These are phyloP conservation scores for Candida hungchunana DNA, from an alignment of 805 yeast species.

Conservation along the genomic window DNA sequence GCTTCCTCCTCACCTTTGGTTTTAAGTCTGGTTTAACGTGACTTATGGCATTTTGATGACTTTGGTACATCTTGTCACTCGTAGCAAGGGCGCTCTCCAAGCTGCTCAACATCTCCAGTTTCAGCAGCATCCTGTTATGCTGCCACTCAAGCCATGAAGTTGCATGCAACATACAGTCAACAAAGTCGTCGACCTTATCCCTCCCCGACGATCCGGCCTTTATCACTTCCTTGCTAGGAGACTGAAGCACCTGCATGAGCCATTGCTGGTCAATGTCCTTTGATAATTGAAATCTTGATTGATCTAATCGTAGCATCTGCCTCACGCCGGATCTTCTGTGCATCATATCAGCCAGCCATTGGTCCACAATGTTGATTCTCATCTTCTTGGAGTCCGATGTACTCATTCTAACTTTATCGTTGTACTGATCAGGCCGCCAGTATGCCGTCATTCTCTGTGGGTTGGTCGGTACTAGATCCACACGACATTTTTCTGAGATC, in stretches of 20 bases:
- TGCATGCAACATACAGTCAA: conserved; percentile 24
- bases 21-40: neutral
- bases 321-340: neutral
- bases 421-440: conserved; percentile 23
- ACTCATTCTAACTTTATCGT: conserved; percentile 1
- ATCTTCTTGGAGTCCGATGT: conserved; percentile 15
- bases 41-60: conserved; percentile 6
- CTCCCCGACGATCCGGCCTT: conserved; percentile 6
- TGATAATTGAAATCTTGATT: conserved; percentile 11
- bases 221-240: conserved; percentile 4
- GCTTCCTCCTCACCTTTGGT: neutral
- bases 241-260: conserved; percentile 16
- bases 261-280: conserved; percentile 15
- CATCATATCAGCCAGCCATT: conserved; percentile 16
- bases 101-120: conserved; percentile 18
- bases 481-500: conserved; percentile 3
- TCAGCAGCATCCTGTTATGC: conserved; percentile 21
- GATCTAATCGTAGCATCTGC: conserved; percentile 12
- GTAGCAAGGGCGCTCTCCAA: conserved; percentile 15
- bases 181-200: conserved; percentile 26
- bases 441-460: conserved; percentile 23
- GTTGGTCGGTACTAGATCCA: conserved; percentile 16
- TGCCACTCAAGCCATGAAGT: conserved; percentile 26
- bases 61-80: conserved; percentile 16
- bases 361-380: conserved; percentile 19